Base-by-base conservation (phyloP, 106 monocot genomes). In the Dendrobium nobile region DNA sequence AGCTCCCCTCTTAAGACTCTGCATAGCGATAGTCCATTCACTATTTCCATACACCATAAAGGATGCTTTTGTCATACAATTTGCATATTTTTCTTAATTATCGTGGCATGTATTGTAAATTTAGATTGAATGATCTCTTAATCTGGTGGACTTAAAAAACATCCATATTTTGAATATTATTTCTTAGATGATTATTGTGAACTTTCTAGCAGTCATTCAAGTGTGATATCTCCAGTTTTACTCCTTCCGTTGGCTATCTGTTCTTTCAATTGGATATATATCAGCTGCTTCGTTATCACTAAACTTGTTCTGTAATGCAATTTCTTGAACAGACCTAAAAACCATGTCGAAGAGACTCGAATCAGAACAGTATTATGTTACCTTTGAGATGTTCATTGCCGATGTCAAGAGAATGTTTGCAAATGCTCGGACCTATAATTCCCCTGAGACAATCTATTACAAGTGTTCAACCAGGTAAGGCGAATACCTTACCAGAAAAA, bases 371-470 rank as follows among this genome's bases (percentile, higher is more conserved):
- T 98, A 98, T 70, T 98, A 98, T 73, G 87, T 98, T 48, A 98
- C 98, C 41, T 91, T 98, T 64, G 98, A 98, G 85, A 98, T 98
- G 98, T 98, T 98, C 79, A 87, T 93, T 48, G 94, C 98, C 2
- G 98, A 98, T 77, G 89, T 90, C 13, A 89, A 86, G 85, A 92
- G 98, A 84, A 98, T 98, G 95, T 88, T 89, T 80, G 76, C 80
- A 51, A 98, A 98, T 87, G 94, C 98, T 4, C 86, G 86, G 27
- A 93, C 98, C 19, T 98, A 98, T 73, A 98, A 98, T 73, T 85
- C 98, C 68, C 95, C 98, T 7, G 98, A 98, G 37, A 98, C 92
- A 28, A 98, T 98, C 79, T 98, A 98, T 55, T 98, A 98, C 59
- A 98, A 98, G 82, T 94, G 91, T 82, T 91, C 98, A 75, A 95